Base-by-base conservation (phyloP, 345 rosid genomes). In the Excoecaria cochinchinensis region DNA sequence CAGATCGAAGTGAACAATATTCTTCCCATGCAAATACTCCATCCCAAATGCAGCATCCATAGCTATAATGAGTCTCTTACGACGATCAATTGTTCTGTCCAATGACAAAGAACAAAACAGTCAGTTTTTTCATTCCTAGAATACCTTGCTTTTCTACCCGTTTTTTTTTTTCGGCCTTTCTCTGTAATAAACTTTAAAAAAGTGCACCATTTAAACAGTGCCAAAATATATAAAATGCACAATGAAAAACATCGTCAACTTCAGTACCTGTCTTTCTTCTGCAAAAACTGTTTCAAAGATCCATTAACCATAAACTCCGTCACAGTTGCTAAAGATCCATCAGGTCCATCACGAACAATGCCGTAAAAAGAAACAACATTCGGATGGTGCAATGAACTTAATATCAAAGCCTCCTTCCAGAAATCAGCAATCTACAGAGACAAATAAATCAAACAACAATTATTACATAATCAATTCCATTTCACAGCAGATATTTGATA, bases 11-110 rank as follows among this genome's bases (percentile, higher is more conserved):
- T 95, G 99, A 58, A 95, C 99, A 70, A 93, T 93, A 84, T 91
- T 91, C 85, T 93, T 95, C 76, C 92, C 99, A 72, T 95, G 99
- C 85, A 95, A 83, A 81, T 95, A 95, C 83, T 95, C 99, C 98
- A 95, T 93, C 24, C 99, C 99, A 82, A 95, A 95, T 31, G 99
- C 98, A 25, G 99, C 86, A 78, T 95, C 98, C 99, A 95, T 95
- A 61, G 93, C 97, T 80, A 95, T 90, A 74, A 95, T 93, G 82
- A 95, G 97, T 81, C 99, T 90, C 86, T 95, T 95, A 39, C 99
- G 99, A 68, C 99, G 97, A 80, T 95, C 99, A 71, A 95, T 95
- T 64, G 98, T 95, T 84, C 98, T 95, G 88, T 42, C 57, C 48
- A 78, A 87, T 53, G 59, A 66, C 40, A 74, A 63, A n/a, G 14